These are phyloP conservation scores for Andrographis paniculata DNA, from an alignment of 305 asterid genomes.

Conservation along the genomic window DNA sequence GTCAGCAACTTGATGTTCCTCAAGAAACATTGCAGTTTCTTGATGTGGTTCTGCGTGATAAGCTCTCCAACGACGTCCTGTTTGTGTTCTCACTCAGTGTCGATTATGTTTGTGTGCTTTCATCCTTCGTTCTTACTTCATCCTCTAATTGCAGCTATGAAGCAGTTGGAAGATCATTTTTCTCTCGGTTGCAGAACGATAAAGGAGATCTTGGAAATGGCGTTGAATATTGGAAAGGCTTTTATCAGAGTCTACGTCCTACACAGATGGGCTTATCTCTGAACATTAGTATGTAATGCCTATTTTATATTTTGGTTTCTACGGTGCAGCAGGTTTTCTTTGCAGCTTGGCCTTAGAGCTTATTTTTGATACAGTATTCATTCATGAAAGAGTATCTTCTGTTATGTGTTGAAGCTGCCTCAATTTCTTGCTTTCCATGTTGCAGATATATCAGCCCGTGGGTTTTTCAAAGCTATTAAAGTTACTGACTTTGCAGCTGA, in stretches of 20 bases:
- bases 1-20: slow-evolving; percentile 50
- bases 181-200: slow-evolving; percentile 23
- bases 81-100: not conserved
- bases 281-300: slow-evolving; percentile 44
- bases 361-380: not conserved
- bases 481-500: slow-evolving; percentile 30
- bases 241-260: slow-evolving; percentile 82
- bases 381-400: not conserved
- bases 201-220: slow-evolving; percentile 50
- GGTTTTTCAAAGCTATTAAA: slow-evolving; percentile 46
- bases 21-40: slow-evolving; percentile 68
- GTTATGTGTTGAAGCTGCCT: not conserved
- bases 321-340: no score
- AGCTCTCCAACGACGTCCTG: slow-evolving; percentile 34
- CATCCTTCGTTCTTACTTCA: not conserved
- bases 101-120: no score
- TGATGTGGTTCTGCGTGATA: slow-evolving; percentile 70
- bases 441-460: slow-evolving; percentile 81
- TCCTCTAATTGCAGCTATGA: slow-evolving; percentile 33
- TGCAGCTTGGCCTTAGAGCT: not conserved
- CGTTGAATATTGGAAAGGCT: slow-evolving; percentile 64
- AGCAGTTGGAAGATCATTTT: slow-evolving; percentile 76
- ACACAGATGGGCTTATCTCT: slow-evolving; percentile 88
- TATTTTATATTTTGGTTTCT: not conserved
- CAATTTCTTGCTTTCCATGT: slow-evolving; percentile 6